These are phyloP conservation scores for Yarrowia sp. DNA, from an alignment of 805 yeast species.

Conservation along the genomic window DNA sequence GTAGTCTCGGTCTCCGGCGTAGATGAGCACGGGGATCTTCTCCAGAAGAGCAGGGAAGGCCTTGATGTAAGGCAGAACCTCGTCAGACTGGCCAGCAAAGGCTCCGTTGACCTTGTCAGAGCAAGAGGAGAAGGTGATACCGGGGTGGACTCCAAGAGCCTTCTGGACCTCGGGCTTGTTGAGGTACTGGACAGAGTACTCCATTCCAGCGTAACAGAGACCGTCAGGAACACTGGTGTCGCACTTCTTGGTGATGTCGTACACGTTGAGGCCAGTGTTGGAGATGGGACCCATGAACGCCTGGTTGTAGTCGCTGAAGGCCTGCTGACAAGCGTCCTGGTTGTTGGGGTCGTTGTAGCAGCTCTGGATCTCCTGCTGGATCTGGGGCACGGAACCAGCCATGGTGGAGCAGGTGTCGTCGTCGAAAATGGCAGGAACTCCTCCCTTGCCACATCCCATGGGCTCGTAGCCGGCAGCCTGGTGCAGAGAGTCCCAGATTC, in stretches of 20 bases:
- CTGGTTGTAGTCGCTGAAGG: constrained; percentile 69
- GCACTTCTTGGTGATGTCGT: constrained; percentile 23
- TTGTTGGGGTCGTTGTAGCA: constrained; percentile 71
- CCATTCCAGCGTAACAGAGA: constrained; percentile 22
- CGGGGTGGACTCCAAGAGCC: constrained; percentile 20
- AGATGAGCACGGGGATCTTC: constrained; percentile 75
- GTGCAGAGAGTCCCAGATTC: constrained; percentile 74
- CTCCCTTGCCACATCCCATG: constrained; percentile 91
- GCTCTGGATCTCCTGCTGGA: constrained; percentile 62
- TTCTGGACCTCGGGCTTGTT: constrained; percentile 18
- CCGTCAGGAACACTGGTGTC: constrained; percentile 2
- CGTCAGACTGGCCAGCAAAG: constrained; percentile 53
- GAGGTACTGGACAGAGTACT: constrained; percentile 1
- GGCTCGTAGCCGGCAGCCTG: constrained; percentile 82
- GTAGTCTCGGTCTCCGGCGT: constrained; percentile 92
- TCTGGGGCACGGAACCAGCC: not conserved
- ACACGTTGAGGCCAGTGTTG: constrained; percentile 1
- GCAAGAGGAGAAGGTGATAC: constrained; percentile 9
- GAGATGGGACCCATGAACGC: not conserved
- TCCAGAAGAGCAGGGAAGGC: constrained; percentile 67
- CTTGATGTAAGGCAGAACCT: constrained; percentile 67
- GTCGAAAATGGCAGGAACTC: constrained; percentile 74
- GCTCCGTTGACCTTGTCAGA: not conserved
- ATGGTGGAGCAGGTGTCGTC: not conserved
- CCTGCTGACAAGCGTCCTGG: constrained; percentile 84